phyloP scores from a whole-genome alignment of 192 early-diverging fungal genomes.

The Powellomyces hirtus region DNA sequence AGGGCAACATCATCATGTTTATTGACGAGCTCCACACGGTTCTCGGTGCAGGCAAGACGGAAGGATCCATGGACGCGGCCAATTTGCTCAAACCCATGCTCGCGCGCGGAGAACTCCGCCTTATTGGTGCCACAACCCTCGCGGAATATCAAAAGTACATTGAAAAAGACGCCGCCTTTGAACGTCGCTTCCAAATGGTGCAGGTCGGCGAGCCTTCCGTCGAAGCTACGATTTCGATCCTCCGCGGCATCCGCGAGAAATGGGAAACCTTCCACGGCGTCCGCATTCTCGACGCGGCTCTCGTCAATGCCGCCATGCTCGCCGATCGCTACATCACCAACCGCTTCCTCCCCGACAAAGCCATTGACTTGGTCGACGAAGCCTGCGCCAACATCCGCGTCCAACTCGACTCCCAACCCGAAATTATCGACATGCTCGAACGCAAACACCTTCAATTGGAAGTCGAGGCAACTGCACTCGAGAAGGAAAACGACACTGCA shows the following conservation, averaged over 20 bases:
- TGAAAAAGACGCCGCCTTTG: slow-evolving; percentile 82
- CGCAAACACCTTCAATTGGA: slow-evolving; percentile 90
- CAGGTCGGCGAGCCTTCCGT: slow-evolving; percentile 72
- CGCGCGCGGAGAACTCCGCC: slow-evolving; percentile 90
- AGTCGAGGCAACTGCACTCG: slow-evolving; percentile 90
- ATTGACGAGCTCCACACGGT: slow-evolving; percentile 98
- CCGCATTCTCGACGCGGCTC: slow-evolving; percentile 63
- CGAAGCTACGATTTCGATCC: slow-evolving; percentile 72
- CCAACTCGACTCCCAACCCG: slow-evolving; percentile 93
- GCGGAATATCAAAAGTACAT: slow-evolving; percentile 94
- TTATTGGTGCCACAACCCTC: slow-evolving; percentile 96
- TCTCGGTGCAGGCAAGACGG: slow-evolving; percentile 87
- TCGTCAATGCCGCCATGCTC: slow-evolving; percentile 71
- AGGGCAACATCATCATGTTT: slow-evolving; percentile 89
- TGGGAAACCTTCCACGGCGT: slow-evolving; percentile 81
- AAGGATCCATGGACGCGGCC: slow-evolving; percentile 94
- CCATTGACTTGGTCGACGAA: slow-evolving; percentile 89
- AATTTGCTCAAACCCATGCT: slow-evolving; percentile 98
- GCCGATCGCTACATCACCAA: slow-evolving; percentile 76
- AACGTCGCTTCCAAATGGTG: slow-evolving; percentile 77
- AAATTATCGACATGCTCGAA: slow-evolving; percentile 94
- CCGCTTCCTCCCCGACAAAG: slow-evolving; percentile 77
- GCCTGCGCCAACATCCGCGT: slow-evolving; percentile 94
- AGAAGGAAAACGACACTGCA: slow-evolving; percentile 86
- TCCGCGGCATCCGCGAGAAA: slow-evolving; percentile 74